Conservation (phyloP, 208 protist genomes). For the Acanthamoeba healyi region DNA sequence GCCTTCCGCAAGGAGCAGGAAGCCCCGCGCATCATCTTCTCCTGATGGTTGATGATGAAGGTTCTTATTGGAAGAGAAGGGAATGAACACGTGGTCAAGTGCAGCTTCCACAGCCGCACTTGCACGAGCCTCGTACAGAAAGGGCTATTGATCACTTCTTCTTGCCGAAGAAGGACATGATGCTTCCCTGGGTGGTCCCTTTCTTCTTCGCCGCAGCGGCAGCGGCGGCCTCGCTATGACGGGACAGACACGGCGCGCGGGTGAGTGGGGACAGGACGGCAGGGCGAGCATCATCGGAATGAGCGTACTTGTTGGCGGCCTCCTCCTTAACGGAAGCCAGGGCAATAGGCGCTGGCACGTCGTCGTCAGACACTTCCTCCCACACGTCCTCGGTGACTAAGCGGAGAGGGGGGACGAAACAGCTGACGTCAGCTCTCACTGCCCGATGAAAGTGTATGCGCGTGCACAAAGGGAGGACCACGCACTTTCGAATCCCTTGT, state of each 20-base stretch:
- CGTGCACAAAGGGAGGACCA: not conserved
- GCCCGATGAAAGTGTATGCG: not conserved
- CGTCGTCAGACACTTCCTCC: constrained; percentile 53
- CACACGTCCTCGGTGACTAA: constrained; percentile 52
- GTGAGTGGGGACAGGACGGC: not conserved
- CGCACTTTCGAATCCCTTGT: constrained; percentile 31
- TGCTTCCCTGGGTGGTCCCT: constrained; percentile 15
- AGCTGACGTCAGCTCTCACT: not conserved
- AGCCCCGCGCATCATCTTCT: constrained; percentile 26
- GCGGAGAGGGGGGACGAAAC: not conserved
- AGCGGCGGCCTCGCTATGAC: not conserved
- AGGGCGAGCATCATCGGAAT: not conserved
- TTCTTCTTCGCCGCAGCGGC: constrained; percentile 6
- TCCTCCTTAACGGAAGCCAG: constrained; percentile 24
- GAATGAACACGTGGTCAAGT: not conserved
- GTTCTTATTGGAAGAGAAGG: no score
- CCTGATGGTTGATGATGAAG: not conserved
- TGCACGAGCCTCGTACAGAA: no score
- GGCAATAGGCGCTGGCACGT: not conserved
- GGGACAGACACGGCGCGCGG: not conserved
- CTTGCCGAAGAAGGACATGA: constrained; percentile 50
- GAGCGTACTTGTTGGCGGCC: not conserved
- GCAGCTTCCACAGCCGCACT: not conserved
- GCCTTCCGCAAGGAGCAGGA: constrained; percentile 19
- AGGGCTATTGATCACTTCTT: not conserved